Evolutionary conservation across 2,329 filamentous ascomycete genomes (phyloP).

Genomic region (Colletotrichum gigasporum): DNA sequence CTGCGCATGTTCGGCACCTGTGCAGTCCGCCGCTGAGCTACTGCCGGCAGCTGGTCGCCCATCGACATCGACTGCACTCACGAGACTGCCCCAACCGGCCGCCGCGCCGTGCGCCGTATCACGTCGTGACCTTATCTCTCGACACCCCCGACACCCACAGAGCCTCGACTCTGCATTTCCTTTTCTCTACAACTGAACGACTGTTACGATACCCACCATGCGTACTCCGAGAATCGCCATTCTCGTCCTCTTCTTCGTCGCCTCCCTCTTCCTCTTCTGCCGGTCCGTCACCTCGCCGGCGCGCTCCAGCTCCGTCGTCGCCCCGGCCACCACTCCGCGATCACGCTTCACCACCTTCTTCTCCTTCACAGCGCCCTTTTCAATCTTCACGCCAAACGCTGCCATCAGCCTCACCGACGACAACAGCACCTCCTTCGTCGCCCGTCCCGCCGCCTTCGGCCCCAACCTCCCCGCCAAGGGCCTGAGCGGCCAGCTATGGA

Average conservation of each 20-base stretch:
- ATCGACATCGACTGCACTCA: neutral
- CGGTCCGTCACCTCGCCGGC: conserved; percentile 57
- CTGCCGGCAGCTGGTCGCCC: conserved; percentile 19
- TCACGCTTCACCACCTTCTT: conserved; percentile 67
- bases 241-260: conserved; percentile 62
- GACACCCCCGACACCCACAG: neutral
- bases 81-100: conserved; percentile 4
- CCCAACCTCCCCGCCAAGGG: conserved; percentile 79
- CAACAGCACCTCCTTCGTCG: conserved; percentile 96
- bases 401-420: conserved; percentile 97
- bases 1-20: conserved; percentile 16
- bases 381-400: conserved; percentile 93
- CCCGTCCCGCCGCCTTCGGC: conserved; percentile 92
- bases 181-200: conserved; percentile 3
- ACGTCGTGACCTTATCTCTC: neutral
- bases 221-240: conserved; percentile 64
- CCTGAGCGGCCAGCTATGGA: conserved; percentile 90
- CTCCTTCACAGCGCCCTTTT: conserved; percentile 80
- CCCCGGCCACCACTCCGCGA: conserved; percentile 38
- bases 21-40: conserved; percentile 27
- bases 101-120: neutral
- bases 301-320: conserved; percentile 30
- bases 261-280: conserved; percentile 64
- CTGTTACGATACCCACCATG: conserved; percentile 49
- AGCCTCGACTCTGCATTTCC: neutral